Evolutionary conservation across 1,284 basidiomycete species (phyloP).

Genomic region (Boletus semigastroideus): DNA sequence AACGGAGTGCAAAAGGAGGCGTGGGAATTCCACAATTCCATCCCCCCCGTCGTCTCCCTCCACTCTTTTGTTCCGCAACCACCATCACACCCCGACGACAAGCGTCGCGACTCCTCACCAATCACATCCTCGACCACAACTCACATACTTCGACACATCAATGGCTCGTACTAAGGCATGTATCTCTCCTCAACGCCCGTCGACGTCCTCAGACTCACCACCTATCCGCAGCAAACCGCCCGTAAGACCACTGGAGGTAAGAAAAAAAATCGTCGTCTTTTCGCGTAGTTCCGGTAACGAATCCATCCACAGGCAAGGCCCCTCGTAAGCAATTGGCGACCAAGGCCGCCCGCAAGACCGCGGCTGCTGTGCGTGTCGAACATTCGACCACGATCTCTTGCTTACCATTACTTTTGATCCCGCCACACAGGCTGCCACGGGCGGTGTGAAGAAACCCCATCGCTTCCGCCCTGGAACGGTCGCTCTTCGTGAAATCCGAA

Average conservation of each 20-base stretch:
- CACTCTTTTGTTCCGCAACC: slow-evolving; percentile 29
- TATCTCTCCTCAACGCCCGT: slow-evolving; percentile 13
- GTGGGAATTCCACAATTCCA: slow-evolving; percentile 31
- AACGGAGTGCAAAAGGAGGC: slow-evolving; percentile 34
- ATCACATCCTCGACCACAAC: slow-evolving; percentile 29
- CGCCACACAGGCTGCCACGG: slow-evolving; percentile 69
- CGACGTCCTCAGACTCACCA: slow-evolving; percentile 8
- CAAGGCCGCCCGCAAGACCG: slow-evolving; percentile 86
- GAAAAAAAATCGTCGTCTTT: slow-evolving; percentile 21
- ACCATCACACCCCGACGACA: slow-evolving; percentile 27
- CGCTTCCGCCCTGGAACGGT: slow-evolving; percentile 98
- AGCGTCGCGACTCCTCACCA: neutral
- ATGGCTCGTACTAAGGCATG: slow-evolving; percentile 78
- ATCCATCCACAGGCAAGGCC: slow-evolving; percentile 60
- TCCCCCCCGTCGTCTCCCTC: slow-evolving; percentile 20
- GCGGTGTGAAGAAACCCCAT: slow-evolving; percentile 98
- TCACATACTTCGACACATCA: slow-evolving; percentile 22
- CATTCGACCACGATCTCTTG: neutral
- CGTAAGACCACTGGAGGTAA: slow-evolving; percentile 81
- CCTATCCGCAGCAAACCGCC: slow-evolving; percentile 65
- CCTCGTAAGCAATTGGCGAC: slow-evolving; percentile 90
- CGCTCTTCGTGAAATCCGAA: slow-evolving; percentile 96
- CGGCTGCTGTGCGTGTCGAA: slow-evolving; percentile 58
- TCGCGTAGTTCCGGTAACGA: slow-evolving; percentile 8
- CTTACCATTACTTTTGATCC: slow-evolving; percentile 18